phyloP scores from a whole-genome alignment of 2,329 filamentous ascomycete species.

The Aspergillus tanneri region DNA sequence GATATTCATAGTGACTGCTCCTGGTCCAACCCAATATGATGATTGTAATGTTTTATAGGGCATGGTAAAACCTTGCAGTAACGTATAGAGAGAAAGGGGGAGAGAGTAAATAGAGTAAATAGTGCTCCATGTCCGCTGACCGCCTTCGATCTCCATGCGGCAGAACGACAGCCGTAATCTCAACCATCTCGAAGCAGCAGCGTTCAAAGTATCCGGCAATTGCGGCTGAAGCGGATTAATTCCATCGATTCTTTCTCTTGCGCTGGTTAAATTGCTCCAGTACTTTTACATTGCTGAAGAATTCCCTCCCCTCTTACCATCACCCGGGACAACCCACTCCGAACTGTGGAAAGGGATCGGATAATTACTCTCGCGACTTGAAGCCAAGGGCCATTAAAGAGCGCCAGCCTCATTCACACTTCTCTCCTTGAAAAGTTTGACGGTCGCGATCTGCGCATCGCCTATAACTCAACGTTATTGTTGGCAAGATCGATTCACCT shows the following conservation, averaged over 20 bases:
- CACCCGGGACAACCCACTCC: neutral
- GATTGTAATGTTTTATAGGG: neutral
- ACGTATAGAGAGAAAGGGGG: neutral
- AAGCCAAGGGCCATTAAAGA: neutral
- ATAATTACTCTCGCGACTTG: neutral
- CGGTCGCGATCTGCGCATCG: neutral
- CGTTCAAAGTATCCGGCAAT: neutral
- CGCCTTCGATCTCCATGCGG: conserved; percentile 29
- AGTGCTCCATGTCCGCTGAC: conserved; percentile 16
- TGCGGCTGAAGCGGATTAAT: neutral
- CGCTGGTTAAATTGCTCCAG: neutral
- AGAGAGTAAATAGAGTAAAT: neutral
- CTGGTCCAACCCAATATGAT: neutral
- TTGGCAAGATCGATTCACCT: neutral
- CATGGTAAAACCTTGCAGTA: no score
- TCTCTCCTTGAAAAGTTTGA: neutral
- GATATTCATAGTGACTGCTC: neutral
- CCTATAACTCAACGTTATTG: neutral
- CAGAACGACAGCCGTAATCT: conserved; percentile 24
- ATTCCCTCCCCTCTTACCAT: neutral
- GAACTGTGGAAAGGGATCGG: neutral
- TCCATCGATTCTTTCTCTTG: neutral
- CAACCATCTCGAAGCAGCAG: neutral
- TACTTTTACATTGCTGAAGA: no score
- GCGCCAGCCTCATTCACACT: neutral